Evolutionary conservation across 2,329 filamentous ascomycete genomes (phyloP).

Genomic region (Paracoccidioides lutzii): DNA sequence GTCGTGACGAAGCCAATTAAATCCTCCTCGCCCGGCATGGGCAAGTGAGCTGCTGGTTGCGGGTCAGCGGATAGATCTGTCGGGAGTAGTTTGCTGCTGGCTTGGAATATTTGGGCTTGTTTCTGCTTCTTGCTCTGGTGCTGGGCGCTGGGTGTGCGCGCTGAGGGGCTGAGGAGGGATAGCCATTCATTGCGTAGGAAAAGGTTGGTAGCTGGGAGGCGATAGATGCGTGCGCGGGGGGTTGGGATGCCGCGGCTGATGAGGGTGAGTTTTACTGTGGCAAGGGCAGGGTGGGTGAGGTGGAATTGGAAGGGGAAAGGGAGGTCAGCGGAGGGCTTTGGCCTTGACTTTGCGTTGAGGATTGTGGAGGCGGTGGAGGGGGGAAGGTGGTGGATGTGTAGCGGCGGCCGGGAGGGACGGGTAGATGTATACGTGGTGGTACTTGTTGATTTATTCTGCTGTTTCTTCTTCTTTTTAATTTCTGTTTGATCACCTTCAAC

Average conservation of each 20-base stretch:
- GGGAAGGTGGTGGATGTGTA: conserved; percentile 28
- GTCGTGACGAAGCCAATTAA: conserved; percentile 84
- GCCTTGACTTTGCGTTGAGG: conserved; percentile 15
- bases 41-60: conserved; percentile 27
- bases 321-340: conserved; percentile 10
- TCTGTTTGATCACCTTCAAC: background rate
- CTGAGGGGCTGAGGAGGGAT: conserved; percentile 4
- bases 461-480: conserved; percentile 7
- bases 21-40: conserved; percentile 61
- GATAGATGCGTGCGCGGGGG: conserved; percentile 70
- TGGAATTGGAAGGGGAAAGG: conserved; percentile 7
- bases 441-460: background rate
- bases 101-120: background rate
- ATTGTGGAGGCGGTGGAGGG: conserved; percentile 26
- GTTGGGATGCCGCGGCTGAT: conserved; percentile 56
- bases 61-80: conserved; percentile 27
- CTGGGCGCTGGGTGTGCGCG: conserved; percentile 13
- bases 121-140: conserved; percentile 12
- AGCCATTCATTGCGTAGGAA: conserved; percentile 62
- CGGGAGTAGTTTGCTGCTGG: background rate
- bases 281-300: conserved; percentile 25
- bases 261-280: conserved; percentile 55
- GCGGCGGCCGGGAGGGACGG: conserved; percentile 13
- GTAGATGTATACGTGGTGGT: background rate
- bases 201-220: conserved; percentile 49